phyloP scores from a whole-genome alignment of 345 rosid species.

The Cardamine resedifolia region DNA sequence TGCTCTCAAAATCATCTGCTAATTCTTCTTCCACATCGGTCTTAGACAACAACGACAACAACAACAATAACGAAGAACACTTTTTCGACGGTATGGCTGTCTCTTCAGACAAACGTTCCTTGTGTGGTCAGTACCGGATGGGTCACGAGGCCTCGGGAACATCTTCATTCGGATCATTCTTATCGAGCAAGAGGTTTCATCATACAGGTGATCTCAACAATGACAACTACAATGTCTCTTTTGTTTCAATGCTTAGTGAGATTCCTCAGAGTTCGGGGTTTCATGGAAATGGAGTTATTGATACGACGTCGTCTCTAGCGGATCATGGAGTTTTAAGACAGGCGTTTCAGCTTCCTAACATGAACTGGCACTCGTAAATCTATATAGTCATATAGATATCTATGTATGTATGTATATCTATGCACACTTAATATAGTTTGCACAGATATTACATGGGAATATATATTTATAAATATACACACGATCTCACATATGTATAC shows the following conservation, averaged over 20 bases:
- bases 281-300: conserved; percentile 46
- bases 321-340: conserved; percentile 61
- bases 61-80: conserved; percentile 45
- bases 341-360: conserved; percentile 56
- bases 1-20: conserved; percentile 43
- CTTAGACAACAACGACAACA: conserved; percentile 47
- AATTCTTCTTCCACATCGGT: conserved; percentile 42
- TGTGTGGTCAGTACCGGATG: conserved; percentile 44
- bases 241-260: conserved; percentile 60
- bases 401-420: conserved; percentile 3
- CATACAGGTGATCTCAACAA: conserved; percentile 49
- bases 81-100: conserved; percentile 56
- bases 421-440: conserved; percentile 18
- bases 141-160: conserved; percentile 34
- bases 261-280: conserved; percentile 53
- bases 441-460: conserved; percentile 7
- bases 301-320: conserved; percentile 37
- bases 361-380: conserved; percentile 48
- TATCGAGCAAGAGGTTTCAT: conserved; percentile 51
- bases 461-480: conserved; percentile 7
- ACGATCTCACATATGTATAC: conserved; percentile 21
- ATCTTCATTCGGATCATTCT: conserved; percentile 38
- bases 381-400: conserved; percentile 14
- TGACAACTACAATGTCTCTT: conserved; percentile 47
- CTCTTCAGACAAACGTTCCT: conserved; percentile 36